Conservation (phyloP, 2,329 filamentous ascomycete species). For the Orbilia brochopaga region DNA sequence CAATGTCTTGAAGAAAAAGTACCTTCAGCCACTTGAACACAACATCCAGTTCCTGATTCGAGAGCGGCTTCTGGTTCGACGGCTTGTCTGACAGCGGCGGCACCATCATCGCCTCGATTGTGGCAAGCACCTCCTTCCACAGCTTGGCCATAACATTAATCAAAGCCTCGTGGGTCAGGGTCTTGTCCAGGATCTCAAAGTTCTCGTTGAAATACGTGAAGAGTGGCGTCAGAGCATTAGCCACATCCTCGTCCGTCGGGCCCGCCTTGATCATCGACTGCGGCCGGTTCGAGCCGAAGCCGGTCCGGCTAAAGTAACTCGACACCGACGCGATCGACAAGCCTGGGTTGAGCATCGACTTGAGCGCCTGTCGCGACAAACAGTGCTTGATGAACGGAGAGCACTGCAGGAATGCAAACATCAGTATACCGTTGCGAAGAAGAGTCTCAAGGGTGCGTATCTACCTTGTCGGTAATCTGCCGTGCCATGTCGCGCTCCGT, state of each 20-base stretch:
- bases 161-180: conserved; percentile 94
- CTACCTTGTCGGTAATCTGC: conserved; percentile 95
- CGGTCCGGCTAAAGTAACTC: conserved; percentile 68
- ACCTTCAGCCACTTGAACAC: conserved; percentile 88
- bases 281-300: conserved; percentile 61
- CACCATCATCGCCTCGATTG: conserved; percentile 86
- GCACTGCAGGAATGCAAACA: conserved; percentile 65
- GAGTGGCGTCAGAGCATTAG: conserved; percentile 79
- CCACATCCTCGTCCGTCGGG: conserved; percentile 74
- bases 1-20: background rate
- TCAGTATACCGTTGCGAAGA: conserved; percentile 8
- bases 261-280: conserved; percentile 63
- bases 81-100: conserved; percentile 94
- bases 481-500: conserved; percentile 98
- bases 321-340: conserved; percentile 75
- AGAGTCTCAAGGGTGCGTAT: conserved; percentile 51
- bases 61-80: conserved; percentile 81
- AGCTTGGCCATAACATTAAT: conserved; percentile 95
- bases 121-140: conserved; percentile 96
- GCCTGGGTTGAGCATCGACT: conserved; percentile 73
- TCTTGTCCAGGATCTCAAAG: conserved; percentile 98
- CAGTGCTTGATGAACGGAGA: conserved; percentile 90
- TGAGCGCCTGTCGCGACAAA: conserved; percentile 80
- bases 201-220: conserved; percentile 98
- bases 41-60: conserved; percentile 86